phyloP scores from a whole-genome alignment of 2,329 filamentous ascomycete species.

The Aspergillus sp. region DNA sequence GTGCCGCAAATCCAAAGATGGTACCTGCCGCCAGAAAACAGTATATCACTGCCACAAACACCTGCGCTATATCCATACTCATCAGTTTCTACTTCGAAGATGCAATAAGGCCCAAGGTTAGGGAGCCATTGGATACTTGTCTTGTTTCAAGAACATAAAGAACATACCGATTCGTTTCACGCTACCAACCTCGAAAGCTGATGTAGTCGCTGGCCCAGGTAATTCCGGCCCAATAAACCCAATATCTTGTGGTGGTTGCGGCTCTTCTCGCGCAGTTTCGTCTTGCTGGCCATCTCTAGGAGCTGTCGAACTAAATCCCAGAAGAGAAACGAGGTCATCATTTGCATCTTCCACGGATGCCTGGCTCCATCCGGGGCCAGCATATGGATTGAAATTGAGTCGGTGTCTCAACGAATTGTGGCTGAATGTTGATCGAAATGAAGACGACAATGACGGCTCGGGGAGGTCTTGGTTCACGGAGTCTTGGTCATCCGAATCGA shows the following conservation, averaged over 20 bases:
- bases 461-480: conserved; percentile 24
- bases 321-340: too few relatives aligned
- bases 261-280: conserved; percentile 4
- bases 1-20: conserved; percentile 78
- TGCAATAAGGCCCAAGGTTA: too few relatives aligned
- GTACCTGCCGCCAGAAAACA: conserved; percentile 75
- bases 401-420: conserved; percentile 19
- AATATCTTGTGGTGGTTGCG: conserved; percentile 2
- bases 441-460: conserved; percentile 25
- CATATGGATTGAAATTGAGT: conserved; percentile 40
- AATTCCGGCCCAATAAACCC: conserved; percentile 11
- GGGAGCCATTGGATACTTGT: too few relatives aligned
- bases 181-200: conserved; percentile 52
- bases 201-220: conserved; percentile 22
- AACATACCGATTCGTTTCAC: conserved; percentile 49
- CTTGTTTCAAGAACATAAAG: neutral
- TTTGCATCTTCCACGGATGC: conserved; percentile 19
- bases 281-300: conserved; percentile 15
- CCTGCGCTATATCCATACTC: conserved; percentile 53
- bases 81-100: neutral
- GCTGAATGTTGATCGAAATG: conserved; percentile 30
- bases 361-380: conserved; percentile 33
- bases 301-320: conserved; percentile 5
- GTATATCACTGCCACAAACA: conserved; percentile 63
- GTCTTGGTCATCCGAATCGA: conserved; percentile 21